Base-by-base conservation (phyloP, 83 land plant species). In the Picea mariana region DNA sequence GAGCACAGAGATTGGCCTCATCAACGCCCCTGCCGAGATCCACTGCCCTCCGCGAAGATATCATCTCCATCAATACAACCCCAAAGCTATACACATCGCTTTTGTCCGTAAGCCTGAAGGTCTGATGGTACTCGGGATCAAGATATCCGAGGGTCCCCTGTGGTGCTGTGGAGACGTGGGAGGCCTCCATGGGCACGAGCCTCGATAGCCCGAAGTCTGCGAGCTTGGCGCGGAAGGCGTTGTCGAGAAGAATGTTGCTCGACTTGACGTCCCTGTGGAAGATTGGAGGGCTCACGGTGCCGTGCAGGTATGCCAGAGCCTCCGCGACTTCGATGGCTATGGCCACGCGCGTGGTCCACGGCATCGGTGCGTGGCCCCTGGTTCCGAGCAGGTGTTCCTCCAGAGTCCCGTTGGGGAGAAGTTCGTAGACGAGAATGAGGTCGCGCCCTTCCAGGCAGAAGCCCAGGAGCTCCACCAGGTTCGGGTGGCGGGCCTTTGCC, bases 381-480 rank as follows among this genome's bases (percentile, higher is more conserved):
- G 79, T 77, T 61, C 85, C 82, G n/a, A 62, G 6, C 26, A 88
- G 79, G 67, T 79, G 85, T 38, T 78, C 81, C 17, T 80, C 83
- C 0, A 88, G 78, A 24, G 80, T 87, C 0, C 89, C 89, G 58
- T 85, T 78, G 16, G 81, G 76, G 27, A 81, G 82, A 68, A 49
- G 44, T 8, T 80, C 81, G 16, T 81, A 81, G 2, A 81, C 82
- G 6, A 81, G 21, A 47, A 81, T 77, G 7, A 81, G 82, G 17
- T 73, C 81, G 7, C 24, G 40, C 15, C 17, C 78, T 17, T 75
- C 80, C 47, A 75, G 78, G 86, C 85, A 86, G 82, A 78, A 84
- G 52, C 90, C 90, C 13, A 84, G 80, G 42, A 86, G 49, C 9
- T 80, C 79, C 21, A 87, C 91, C 20, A 89, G 80, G 62, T 84